phyloP scores from a whole-genome alignment of 345 rosid species.

The Heritiera littoralis region DNA sequence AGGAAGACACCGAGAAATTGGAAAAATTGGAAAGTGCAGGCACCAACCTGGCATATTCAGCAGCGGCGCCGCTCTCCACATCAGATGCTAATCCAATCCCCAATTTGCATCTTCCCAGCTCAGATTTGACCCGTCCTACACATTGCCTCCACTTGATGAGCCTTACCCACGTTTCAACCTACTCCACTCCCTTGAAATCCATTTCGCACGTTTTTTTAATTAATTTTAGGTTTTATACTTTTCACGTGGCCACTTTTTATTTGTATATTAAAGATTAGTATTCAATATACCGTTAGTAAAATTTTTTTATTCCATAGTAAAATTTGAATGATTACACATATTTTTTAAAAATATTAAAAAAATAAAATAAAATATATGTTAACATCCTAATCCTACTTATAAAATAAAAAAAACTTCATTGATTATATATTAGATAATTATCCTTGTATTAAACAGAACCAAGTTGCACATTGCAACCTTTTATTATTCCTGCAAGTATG shows the following conservation, averaged over 20 bases:
- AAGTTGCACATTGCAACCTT: background rate
- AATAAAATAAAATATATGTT: too few relatives aligned
- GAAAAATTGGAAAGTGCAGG: background rate
- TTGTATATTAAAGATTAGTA: background rate
- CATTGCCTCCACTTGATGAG: constrained; percentile 21
- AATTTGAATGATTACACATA: too few relatives aligned
- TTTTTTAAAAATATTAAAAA: too few relatives aligned
- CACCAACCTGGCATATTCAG: background rate
- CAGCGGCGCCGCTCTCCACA: background rate
- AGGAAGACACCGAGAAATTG: too few relatives aligned
- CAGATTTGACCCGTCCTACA: constrained; percentile 34
- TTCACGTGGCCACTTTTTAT: background rate
- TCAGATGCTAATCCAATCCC: background rate
- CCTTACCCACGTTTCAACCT: background rate
- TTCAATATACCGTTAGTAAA: too few relatives aligned
- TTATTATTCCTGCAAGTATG: background rate
- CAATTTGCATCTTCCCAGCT: background rate
- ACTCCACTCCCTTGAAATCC: background rate
- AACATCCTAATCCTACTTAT: too few relatives aligned
- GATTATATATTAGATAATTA: too few relatives aligned
- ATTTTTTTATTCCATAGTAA: too few relatives aligned
- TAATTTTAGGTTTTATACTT: too few relatives aligned
- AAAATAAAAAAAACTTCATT: too few relatives aligned
- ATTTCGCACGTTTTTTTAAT: background rate
- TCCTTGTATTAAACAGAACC: background rate